Evolutionary conservation across 1,139 yeast species (phyloP), one percentile per base, ranked within the genome.

Genomic region (Insectozyma bohioensis): DNA sequence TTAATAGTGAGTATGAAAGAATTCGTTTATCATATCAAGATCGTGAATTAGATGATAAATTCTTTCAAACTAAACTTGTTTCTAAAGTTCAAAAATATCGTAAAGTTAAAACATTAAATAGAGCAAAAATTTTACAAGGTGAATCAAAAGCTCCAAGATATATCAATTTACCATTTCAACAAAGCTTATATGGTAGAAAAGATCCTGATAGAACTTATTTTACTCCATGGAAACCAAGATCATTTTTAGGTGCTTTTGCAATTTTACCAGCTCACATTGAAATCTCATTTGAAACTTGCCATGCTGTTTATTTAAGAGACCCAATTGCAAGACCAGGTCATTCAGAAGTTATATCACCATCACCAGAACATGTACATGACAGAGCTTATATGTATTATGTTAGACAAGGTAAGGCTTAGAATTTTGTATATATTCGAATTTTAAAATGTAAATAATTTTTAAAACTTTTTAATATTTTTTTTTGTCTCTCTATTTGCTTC

Each of bases 241-340:
- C 92, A 26, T 92, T 90, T 61, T 63, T 92, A 44, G 90, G 95
- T 4, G 94, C 95, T 29, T 87, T 90, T 61, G 94, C 97, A 11
- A 75, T 92, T 40, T 74, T 87, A 48, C 98, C 98, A 18, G 81
- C 85, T 41, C 97, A 92, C 59, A 70, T 92, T 40, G 98, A 92
- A 61, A 69, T 94, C 24, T 85, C 95, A 13, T 90, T 86, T 60
- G 75, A 77, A 42, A 87, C 97, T 6, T 90, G 97, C 57, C 96
- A 90, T 60, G 97, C 97, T 8, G 83, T 92, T 19, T 92, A 92
- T 61, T 67, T 92, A 60, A 82, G 97, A 63, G 95, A 92, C 58
- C 98, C 98, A 11, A 90, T 92, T 36, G 95, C 97, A 9, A 78
- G 97, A 60, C 97, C 97, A 9, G 97, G 96, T 31, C 90, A 85